Conservation (phyloP, 352 stramenopile genomes). For the Globisporangium abappressorium region DNA sequence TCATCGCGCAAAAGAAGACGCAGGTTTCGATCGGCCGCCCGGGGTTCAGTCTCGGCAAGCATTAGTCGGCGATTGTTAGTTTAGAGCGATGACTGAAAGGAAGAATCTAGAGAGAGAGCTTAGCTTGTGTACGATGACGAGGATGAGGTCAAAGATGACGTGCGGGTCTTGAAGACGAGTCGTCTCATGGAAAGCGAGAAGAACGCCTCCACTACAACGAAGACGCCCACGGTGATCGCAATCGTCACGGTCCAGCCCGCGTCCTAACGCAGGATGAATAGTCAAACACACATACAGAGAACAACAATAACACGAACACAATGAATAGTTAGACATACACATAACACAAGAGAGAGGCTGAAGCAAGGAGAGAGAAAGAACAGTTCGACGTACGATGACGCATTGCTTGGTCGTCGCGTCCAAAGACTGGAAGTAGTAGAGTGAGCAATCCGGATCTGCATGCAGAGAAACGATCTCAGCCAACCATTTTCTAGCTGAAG, state of each 20-base stretch:
- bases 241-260: conserved; percentile 34
- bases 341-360: background rate
- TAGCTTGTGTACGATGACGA: conserved; percentile 8
- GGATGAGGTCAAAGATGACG: background rate
- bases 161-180: conserved; percentile 17
- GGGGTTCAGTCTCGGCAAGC: conserved; percentile 75
- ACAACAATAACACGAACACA: background rate
- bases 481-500: background rate
- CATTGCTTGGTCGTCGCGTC: conserved; percentile 43
- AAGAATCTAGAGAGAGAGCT: background rate
- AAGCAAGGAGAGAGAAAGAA: background rate
- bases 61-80: conserved; percentile 25
- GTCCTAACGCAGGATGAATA: conserved; percentile 22
- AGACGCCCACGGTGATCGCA: conserved; percentile 29
- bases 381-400: conserved; percentile 39
- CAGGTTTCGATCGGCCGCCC: conserved; percentile 77
- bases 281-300: background rate
- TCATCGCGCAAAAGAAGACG: conserved; percentile 69
- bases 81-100: background rate
- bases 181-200: conserved; percentile 33
- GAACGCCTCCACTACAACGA: conserved; percentile 39
- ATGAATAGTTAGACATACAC: background rate
- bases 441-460: conserved; percentile 53
- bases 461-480: background rate
- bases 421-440: conserved; percentile 64